These are phyloP conservation scores for Lasiodiplodia sp. DNA, from an alignment of 2,329 filamentous ascomycete genomes.

Conservation along the genomic window DNA sequence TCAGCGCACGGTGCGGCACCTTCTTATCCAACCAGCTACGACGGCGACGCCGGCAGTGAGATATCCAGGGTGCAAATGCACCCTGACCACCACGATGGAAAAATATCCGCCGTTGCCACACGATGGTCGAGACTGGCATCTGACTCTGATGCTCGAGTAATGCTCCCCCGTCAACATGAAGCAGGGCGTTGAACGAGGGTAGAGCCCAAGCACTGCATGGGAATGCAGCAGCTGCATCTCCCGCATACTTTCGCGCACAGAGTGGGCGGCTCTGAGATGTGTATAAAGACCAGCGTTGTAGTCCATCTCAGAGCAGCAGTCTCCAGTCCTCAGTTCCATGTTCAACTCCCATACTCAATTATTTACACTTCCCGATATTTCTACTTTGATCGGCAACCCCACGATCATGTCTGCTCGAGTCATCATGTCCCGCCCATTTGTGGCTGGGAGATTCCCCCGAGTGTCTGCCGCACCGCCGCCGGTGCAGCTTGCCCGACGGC, in stretches of 20 bases:
- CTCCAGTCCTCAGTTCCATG: background rate
- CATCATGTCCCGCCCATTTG: background rate
- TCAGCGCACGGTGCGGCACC: too few relatives aligned
- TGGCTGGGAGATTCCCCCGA: background rate
- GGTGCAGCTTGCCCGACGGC: background rate
- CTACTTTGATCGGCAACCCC: background rate
- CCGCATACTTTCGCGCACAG: background rate
- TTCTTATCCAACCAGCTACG: too few relatives aligned
- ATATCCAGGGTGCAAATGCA: background rate
- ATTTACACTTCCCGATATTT: background rate
- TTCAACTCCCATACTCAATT: background rate
- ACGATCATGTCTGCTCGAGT: slow-evolving; percentile 7
- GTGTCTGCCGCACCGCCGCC: background rate
- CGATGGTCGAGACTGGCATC: background rate
- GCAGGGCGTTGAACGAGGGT: background rate
- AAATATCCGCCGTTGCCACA: background rate
- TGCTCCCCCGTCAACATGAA: background rate
- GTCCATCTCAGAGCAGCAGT: background rate
- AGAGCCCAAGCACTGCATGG: background rate
- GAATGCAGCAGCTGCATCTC: background rate
- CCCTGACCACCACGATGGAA: background rate
- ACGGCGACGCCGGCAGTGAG: too few relatives aligned
- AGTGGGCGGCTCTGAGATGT: background rate
- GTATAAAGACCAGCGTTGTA: background rate
- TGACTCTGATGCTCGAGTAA: background rate